Evolutionary conservation across 2,329 filamentous ascomycete species (phyloP), one percentile per base, ranked within the genome.

Genomic region (Ceratocystis variospora): DNA sequence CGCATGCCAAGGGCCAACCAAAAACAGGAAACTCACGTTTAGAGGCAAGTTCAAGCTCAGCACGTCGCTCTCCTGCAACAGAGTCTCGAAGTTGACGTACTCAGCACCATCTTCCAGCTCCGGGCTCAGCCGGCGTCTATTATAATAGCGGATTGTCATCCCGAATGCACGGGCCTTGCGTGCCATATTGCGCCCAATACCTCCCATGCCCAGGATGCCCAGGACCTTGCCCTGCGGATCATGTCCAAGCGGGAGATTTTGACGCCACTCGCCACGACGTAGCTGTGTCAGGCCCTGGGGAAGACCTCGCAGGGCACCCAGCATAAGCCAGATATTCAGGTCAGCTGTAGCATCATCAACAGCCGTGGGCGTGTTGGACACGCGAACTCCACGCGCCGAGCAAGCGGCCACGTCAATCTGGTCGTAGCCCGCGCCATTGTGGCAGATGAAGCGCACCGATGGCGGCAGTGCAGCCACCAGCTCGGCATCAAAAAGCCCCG

Each of bases 271-370:
- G 0, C 86, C 85, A 25, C 80, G 77, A 45, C 90, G 83, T 8
- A 93, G 79, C 12, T 81, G 79, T 3, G 80, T 72, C 79, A 94
- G 87, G 63, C 83, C 80, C 1, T 79, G 76, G 72, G 87, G 86
- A 72, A 93, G 85, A 72, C 88, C 87, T 63, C 90, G 82, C 68
- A 96, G 79, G 7, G 89, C 87, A 17, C 90, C 90, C 61, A 96
- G 79, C 69, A 95, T 86, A 3, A 96, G 80, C 73, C 90, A 96
- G 73, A 95, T 85, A 72, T 83, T 87, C 6, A 85, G 81, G 74
- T 96, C 90, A 66, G 90, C 90, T 0, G 90, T 96, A 46, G 89
- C 84, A 73, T 94, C 88, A 74, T 94, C 86, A 55, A 91, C 88
- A 33, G 88, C 87, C 0, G 83, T 86, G n/a, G 89, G 90, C 0